phyloP scores from a whole-genome alignment of 2,329 filamentous ascomycete species.

The Colletotrichum horii region DNA sequence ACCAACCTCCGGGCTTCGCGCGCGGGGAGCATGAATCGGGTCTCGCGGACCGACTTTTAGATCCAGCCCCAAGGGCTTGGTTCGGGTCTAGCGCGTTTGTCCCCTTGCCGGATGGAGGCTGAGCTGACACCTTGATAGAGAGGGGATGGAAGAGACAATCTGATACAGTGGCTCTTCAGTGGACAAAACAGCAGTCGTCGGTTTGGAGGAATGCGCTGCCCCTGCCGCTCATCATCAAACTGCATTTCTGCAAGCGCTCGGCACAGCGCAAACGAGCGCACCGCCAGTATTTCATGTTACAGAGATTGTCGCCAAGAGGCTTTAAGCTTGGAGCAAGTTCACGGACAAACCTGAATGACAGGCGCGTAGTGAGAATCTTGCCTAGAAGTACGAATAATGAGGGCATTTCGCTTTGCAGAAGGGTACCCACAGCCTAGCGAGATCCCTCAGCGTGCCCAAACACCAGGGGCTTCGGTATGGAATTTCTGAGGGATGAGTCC shows the following conservation, averaged over 20 bases:
- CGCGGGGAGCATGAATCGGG: not conserved
- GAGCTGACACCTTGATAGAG: not conserved
- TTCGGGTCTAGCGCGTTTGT: not conserved
- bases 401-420: not conserved
- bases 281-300: not conserved
- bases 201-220: not conserved
- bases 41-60: not conserved
- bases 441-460: not conserved
- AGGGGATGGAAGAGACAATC: not conserved
- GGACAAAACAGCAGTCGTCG: not conserved
- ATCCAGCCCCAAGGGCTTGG: not conserved
- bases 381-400: not conserved
- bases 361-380: not conserved
- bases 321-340: not conserved
- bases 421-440: not conserved
- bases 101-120: not conserved
- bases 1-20: not conserved
- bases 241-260: not conserved
- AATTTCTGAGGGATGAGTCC: not conserved
- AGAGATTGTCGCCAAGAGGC: not conserved
- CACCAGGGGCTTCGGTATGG: not conserved
- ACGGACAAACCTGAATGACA: not conserved
- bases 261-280: not conserved
- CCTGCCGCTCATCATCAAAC: conserved; percentile 3
- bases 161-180: not conserved